Base-by-base conservation (phyloP, 1,284 basidiomycete genomes). In the Sporisorium graminicola region DNA sequence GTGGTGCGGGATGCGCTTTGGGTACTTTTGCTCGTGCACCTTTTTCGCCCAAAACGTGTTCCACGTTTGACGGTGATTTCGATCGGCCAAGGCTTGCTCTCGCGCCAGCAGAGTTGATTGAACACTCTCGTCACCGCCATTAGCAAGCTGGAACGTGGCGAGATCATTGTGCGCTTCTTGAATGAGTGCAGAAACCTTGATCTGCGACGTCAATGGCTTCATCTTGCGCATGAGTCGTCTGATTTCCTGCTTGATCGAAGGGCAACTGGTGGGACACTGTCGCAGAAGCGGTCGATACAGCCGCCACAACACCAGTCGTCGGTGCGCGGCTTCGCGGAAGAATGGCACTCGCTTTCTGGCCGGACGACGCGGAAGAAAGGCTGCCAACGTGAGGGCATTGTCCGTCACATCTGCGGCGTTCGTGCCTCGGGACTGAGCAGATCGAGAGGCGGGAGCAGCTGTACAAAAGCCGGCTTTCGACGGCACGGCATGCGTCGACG, bases 281-380 rank as follows among this genome's bases (percentile, higher is more conserved):
- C 60, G 70, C 27, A 82, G 51, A 1, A 83, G 67, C 12, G 69
- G 65, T n/a, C 72, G 65, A 54, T 78, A 83, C 26, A 81, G 56
- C n/a, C 50, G 44, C 70, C 68, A 73, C 6, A 79, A 65, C 14
- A 82, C 58, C 27, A 58, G 22, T 6, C 27, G 33, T 18, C 74
- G 74, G 49, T 82, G 72, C 5, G 44, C 26, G 1, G 37, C 42
- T 26, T 67, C 54, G 14, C 58, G 68, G n/a, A 69, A 82, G 60
- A 77, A 81, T 0, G 76, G 79, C 20, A 40, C 24, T 9, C 66
- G 55, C n/a, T 52, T 68, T 52, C 63, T 72, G 20, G 35, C 43
- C 14, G 31, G 43, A 42, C 59, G 61, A 24, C 55, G 54, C 8
- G 73, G 73, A 14, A 70, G 42, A 46, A 22, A 73, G 16, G 44